phyloP scores from a whole-genome alignment of 345 rosid genomes.

The Salix arbutifolia region DNA sequence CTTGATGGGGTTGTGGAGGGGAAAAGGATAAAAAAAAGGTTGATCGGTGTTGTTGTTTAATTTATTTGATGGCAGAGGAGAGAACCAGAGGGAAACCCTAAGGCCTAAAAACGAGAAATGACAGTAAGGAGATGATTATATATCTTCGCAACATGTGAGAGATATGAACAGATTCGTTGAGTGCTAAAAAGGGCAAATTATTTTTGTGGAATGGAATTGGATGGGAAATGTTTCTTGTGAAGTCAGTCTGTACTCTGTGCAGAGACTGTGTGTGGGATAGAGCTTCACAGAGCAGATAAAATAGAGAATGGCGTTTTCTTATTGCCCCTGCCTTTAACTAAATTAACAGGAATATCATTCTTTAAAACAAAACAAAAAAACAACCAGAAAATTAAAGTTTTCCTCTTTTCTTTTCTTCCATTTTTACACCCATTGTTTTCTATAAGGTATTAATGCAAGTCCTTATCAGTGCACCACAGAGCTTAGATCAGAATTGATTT shows the following conservation, averaged over 20 bases:
- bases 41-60: conserved; percentile 9
- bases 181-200: background rate
- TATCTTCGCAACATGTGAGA: background rate
- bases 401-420: no score
- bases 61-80: background rate
- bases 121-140: background rate
- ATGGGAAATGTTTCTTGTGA: background rate
- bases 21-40: conserved; percentile 22
- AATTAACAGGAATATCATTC: conserved; percentile 14
- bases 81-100: background rate
- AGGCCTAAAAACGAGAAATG: background rate
- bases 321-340: conserved; percentile 15
- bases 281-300: conserved; percentile 1
- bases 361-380: background rate
- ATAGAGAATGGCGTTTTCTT: background rate
- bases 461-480: no score
- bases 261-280: background rate
- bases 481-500: background rate
- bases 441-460: no score
- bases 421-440: no score
- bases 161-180: background rate
- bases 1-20: conserved; percentile 18
- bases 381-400: background rate
- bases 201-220: background rate
- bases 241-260: background rate